These are phyloP conservation scores for Evernia prunastri DNA, from an alignment of 495 filamentous ascomycete species.

Conservation along the genomic window DNA sequence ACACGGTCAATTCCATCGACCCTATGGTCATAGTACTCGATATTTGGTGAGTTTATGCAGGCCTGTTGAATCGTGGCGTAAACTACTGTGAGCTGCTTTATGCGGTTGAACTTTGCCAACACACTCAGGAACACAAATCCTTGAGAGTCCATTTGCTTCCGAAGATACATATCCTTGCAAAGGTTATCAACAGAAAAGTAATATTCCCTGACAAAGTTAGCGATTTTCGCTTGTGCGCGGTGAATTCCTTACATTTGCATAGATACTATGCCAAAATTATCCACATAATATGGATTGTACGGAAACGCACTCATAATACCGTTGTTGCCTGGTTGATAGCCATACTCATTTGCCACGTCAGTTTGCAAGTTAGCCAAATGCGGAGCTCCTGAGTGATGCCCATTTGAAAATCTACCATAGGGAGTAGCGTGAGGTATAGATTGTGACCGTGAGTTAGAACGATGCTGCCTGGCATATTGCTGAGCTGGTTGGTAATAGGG, in stretches of 20 bases:
- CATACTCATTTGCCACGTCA: constrained; percentile 37
- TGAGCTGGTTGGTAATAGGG: constrained; percentile 14
- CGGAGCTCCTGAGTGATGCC: constrained; percentile 26
- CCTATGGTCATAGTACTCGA: constrained; percentile 56
- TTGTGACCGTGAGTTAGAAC: constrained; percentile 44
- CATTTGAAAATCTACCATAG: constrained; percentile 29
- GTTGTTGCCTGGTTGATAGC: constrained; percentile 48
- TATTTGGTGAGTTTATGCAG: constrained; percentile 58
- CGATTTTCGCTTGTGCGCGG: not conserved
- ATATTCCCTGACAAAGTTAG: constrained; percentile 55
- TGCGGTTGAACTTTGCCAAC: constrained; percentile 76
- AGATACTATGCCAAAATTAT: constrained; percentile 51
- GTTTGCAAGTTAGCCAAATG: constrained; percentile 30
- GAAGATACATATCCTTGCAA: constrained; percentile 86
- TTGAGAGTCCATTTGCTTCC: constrained; percentile 87
- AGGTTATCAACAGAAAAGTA: constrained; percentile 97
- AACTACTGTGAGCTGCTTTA: constrained; percentile 68
- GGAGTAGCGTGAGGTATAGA: constrained; percentile 40
- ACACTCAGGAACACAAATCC: constrained; percentile 78
- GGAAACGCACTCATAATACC: constrained; percentile 56
- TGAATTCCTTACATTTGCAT: constrained; percentile 56
- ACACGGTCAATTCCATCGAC: constrained; percentile 69
- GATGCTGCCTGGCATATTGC: constrained; percentile 29
- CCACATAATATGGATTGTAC: constrained; percentile 49
- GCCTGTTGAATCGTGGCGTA: constrained; percentile 66